These are phyloP conservation scores for Podila epigama DNA, from an alignment of 192 early-diverging fungal species.

Conservation along the genomic window DNA sequence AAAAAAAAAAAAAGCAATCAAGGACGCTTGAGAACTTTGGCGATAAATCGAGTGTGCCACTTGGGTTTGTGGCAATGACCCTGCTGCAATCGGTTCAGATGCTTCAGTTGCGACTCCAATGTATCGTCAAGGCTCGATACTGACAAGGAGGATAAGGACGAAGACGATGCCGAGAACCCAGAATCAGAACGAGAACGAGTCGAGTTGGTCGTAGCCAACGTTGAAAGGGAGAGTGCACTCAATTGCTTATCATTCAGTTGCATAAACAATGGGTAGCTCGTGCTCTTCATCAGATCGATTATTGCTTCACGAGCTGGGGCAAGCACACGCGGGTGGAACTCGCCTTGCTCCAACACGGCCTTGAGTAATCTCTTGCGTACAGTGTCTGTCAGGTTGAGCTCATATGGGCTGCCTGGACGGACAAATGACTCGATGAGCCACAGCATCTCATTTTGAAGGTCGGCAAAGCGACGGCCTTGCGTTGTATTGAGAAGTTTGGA, in stretches of 20 bases:
- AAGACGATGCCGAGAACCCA: neutral
- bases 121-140: neutral
- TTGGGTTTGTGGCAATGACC: neutral
- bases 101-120: too few species aligned
- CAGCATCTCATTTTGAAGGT: conserved; percentile 32
- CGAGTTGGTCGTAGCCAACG: too few species aligned
- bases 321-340: conserved; percentile 47
- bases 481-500: conserved; percentile 3
- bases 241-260: neutral
- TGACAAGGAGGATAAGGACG: neutral
- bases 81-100: neutral
- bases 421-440: conserved; percentile 37
- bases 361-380: conserved; percentile 38
- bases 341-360: conserved; percentile 1
- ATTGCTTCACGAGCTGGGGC: conserved; percentile 10
- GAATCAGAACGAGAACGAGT: neutral
- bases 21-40: neutral
- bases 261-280: conserved; percentile 25
- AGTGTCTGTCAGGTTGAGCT: conserved; percentile 46
- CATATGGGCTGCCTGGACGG: conserved; percentile 27
- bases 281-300: conserved; percentile 44
- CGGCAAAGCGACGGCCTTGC: conserved; percentile 13
- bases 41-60: neutral
- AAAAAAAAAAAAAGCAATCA: neutral
- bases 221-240: neutral